Evolutionary conservation across 176 grass and related monocot genomes (phyloP), one percentile per base, ranked within the genome.

Genomic region (Saccharum officinarum): DNA sequence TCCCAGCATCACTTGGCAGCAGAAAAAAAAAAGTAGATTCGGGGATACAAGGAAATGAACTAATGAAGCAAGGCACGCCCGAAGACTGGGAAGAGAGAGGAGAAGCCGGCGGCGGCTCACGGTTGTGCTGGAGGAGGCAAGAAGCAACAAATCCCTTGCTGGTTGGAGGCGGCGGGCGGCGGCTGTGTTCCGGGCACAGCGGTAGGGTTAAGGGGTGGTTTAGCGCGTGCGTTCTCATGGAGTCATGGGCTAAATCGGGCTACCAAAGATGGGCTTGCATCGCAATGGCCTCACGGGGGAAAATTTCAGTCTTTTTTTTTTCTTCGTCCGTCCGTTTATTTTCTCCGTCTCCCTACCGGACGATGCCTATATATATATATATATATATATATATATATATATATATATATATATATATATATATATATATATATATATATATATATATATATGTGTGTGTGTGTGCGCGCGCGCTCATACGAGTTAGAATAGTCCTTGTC

Each of bases 1-100:
- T 74, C 86, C 86, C 80, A 87, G 42, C 86, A 89, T 91, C 92
- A 94, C 61, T 59, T 89, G 92, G 86, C 83, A 88, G 64, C 20
- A 65, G 62, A 40, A 65, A 75, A 39, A 2, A 9, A 47, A 46
- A 37, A 15, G 8, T 7, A 64, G 25, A 45, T 52, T 4, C 17
- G 26, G 20, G 15, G 15, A 0, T 3, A 45, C 2, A 77, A 25
- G 31, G 16, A 62, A 54, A 42, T 17, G 66, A 60, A 80, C 26
- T 34, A 59, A 7, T 15, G 41, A 67, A 80, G 15, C 6, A 76
- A 15, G 46, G 4, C 47, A 28, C 80, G 0, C 0, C 63, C 30
- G 4, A 36, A 8, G 30, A 39, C 20, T 39, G 7, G 11, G 65
- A 57, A 20, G 30, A 69, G 10, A 31, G 18, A 22, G 25, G 20